Conservation (phyloP, 768 basidiomycete species). For the Cystofilobasidium capitatum region DNA sequence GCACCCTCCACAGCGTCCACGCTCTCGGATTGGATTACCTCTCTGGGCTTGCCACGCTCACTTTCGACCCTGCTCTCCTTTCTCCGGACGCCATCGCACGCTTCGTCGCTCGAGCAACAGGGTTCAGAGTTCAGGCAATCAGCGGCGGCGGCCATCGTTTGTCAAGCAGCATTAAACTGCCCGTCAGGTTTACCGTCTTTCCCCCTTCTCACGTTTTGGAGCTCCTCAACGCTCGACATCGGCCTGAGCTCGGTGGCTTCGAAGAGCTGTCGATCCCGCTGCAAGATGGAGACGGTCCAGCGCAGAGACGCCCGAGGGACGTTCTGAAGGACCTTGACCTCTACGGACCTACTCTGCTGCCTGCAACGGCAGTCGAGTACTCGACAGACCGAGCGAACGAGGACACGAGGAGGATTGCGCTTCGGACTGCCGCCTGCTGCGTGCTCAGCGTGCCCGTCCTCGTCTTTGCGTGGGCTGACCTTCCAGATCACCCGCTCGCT, state of each 20-base stretch:
- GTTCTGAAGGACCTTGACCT: not conserved
- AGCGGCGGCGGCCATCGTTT: not conserved
- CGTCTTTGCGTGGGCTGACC: conserved; percentile 44
- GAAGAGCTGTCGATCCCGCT: not conserved
- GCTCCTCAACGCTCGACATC: not conserved
- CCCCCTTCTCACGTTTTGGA: not conserved
- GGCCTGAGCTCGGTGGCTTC: not conserved
- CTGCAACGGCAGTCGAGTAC: conserved; percentile 12
- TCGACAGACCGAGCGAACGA: conserved; percentile 34
- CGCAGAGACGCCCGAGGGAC: conserved; percentile 2
- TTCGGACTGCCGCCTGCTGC: conserved; percentile 38
- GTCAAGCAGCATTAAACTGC: not conserved
- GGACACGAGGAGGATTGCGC: conserved; percentile 37
- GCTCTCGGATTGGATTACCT: not conserved
- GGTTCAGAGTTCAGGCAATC: not conserved
- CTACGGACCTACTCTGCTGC: not conserved
- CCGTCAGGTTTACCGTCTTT: not conserved
- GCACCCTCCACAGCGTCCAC: no score
- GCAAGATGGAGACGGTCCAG: not conserved
- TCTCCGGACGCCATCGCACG: not conserved
- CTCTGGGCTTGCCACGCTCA: not conserved
- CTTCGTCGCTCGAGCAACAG: conserved; percentile 3
- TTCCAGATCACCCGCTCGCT: conserved; percentile 37
- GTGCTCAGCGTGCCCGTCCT: conserved; percentile 43
- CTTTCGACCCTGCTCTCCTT: not conserved